Evolutionary conservation across 1,284 basidiomycete genomes (phyloP).

Genomic region (Cutaneotrichosporon mucoides): DNA sequence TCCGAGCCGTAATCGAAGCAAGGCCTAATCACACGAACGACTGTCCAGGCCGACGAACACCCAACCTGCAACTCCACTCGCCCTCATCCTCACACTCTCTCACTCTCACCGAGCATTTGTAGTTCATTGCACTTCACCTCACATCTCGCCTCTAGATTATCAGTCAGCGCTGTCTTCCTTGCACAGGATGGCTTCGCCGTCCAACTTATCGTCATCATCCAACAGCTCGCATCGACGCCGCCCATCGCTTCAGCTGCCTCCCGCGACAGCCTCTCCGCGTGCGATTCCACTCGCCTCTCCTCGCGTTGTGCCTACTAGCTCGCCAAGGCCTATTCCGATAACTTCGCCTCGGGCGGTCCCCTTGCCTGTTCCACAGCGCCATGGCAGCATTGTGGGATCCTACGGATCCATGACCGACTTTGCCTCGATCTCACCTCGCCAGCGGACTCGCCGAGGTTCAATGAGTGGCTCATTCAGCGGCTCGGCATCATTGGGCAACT

Average conservation of each 20-base stretch:
- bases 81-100: neutral
- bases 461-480: constrained; percentile 13
- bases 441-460: constrained; percentile 3
- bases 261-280: neutral
- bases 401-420: constrained; percentile 21
- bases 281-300: neutral
- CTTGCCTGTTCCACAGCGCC: constrained; percentile 27
- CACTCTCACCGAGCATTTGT: neutral
- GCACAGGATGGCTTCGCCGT: neutral
- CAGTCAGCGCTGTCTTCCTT: neutral
- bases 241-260: constrained; percentile 15
- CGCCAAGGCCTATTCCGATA: constrained; percentile 13
- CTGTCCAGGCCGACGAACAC: no score
- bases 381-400: constrained; percentile 22
- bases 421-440: constrained; percentile 9
- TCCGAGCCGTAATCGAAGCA: neutral
- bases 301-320: constrained; percentile 2
- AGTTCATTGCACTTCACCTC: neutral
- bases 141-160: neutral
- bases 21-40: neutral
- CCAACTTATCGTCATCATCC: neutral
- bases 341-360: constrained; percentile 20
- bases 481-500: constrained; percentile 12
- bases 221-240: constrained; percentile 9
- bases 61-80: neutral